phyloP scores from a whole-genome alignment of 2,329 filamentous ascomycete species.

The Aspergillus sp. region DNA sequence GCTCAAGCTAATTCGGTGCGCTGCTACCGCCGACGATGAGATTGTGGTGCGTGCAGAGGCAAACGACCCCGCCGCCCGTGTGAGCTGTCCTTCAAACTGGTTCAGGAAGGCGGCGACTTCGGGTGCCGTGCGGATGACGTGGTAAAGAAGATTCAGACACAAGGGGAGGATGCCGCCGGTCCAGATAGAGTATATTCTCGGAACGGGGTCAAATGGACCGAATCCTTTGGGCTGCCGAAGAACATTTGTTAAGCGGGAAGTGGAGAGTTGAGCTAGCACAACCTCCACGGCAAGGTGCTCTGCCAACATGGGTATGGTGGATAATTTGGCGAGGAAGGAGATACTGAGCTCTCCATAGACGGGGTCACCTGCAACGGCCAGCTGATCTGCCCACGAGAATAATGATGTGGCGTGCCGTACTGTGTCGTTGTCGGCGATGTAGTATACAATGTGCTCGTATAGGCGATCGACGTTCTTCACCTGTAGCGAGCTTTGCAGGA shows the following conservation, averaged over 20 bases:
- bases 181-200: conserved; percentile 87
- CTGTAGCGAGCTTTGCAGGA: conserved; percentile 79
- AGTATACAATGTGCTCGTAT: conserved; percentile 68
- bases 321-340: conserved; percentile 84
- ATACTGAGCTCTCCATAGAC: conserved; percentile 92
- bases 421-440: conserved; percentile 65
- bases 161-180: conserved; percentile 82
- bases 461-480: conserved; percentile 74
- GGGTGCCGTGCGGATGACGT: conserved; percentile 75
- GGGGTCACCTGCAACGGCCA: conserved; percentile 76
- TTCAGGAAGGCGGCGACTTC: conserved; percentile 88
- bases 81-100: conserved; percentile 78
- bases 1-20: conserved; percentile 67
- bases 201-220: conserved; percentile 74
- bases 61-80: conserved; percentile 69
- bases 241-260: conserved; percentile 74
- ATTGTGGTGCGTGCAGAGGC: conserved; percentile 52
- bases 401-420: conserved; percentile 80
- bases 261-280: conserved; percentile 74
- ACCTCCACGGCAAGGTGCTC: conserved; percentile 89
- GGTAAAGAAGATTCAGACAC: conserved; percentile 80
- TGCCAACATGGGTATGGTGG: conserved; percentile 74
- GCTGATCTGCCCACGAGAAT: conserved; percentile 89
- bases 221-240: conserved; percentile 68
- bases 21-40: conserved; percentile 42